Evolutionary conservation across 202 grass and related monocot genomes (phyloP), one percentile per base, ranked within the genome.

Genomic region (Carex arenaria): DNA sequence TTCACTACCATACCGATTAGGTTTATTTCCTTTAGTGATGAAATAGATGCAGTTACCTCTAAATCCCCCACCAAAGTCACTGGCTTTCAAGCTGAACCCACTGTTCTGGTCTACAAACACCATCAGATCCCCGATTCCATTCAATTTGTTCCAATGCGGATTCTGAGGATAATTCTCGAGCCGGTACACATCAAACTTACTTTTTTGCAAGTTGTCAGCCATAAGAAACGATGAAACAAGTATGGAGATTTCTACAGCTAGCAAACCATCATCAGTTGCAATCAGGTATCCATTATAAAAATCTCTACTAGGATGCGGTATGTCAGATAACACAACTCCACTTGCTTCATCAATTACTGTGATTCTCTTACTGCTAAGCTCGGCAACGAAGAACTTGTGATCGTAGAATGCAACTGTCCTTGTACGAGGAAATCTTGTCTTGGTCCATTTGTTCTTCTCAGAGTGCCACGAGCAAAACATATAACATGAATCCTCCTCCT

Each of bases 21-120:
- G 45, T 2, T 47, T 47, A 10, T 47, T 47, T 47, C 45, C 2
- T 2, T 1, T 47, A 47, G 45, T 53, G 13, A 56, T 10, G 12
- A 69, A 72, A 32, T 83, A 83, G 64, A 83, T 83, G 38, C 63
- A 83, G 2, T 83, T 67, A 9, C 63, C 81, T 60, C 49, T 72
- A 38, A 67, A 54, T 6, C 66, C 36, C 36, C 36, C 47, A 22
- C n/a, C 12, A 60, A 73, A 72, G 55, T 73, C 45, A 12, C 2
- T 73, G 18, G 65, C 51, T 26, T 20, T 30, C 51, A 83, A 55
- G 19, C 51, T 40, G 3, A 83, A 71, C 7, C 63, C 55, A 45
- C 45, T 38, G 4, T 72, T 23, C 15, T 54, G 5, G 53, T 70
- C 42, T 6, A 83, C 3, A 64, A 73, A 73, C 4, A 72, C 5